phyloP scores from a whole-genome alignment of 768 basidiomycete genomes.

The Porphyrellus cyaneotinctus region DNA sequence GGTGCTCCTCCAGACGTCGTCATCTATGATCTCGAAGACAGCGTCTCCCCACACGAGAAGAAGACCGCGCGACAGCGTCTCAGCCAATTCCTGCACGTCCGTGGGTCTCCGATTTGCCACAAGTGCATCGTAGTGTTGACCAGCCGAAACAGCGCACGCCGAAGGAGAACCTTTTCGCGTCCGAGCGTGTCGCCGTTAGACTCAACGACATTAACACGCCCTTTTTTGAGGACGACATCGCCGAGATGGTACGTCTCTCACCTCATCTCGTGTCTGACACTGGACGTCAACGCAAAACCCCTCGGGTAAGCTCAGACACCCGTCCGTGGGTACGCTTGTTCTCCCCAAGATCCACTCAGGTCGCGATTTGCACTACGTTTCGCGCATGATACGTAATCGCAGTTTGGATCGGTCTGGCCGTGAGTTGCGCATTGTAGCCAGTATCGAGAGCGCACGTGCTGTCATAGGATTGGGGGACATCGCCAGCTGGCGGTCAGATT shows the following conservation, averaged over 20 bases:
- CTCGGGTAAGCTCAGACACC: slow-evolving; percentile 39
- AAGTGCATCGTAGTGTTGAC: slow-evolving; percentile 10
- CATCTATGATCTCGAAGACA: slow-evolving; percentile 89
- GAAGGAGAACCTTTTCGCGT: slow-evolving; percentile 36
- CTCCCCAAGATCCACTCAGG: slow-evolving; percentile 80
- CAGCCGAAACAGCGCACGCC: slow-evolving; percentile 19
- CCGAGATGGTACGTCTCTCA: slow-evolving; percentile 45
- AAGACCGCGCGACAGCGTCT: slow-evolving; percentile 53
- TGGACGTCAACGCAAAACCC: slow-evolving; percentile 1
- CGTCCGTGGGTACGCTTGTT: slow-evolving; percentile 60
- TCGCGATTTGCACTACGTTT: slow-evolving; percentile 61
- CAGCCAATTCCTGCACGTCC: slow-evolving; percentile 52
- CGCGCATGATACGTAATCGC: slow-evolving; percentile 30
- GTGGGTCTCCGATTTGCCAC: slow-evolving; percentile 14
- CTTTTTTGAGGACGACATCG: slow-evolving; percentile 63
- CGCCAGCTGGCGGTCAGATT: slow-evolving; percentile 59
- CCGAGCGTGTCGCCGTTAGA: slow-evolving; percentile 61
- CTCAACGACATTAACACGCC: slow-evolving; percentile 64
- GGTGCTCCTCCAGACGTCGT: slow-evolving; percentile 61
- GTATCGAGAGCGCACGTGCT: slow-evolving; percentile 79
- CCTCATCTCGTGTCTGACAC: neutral
- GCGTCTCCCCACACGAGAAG: slow-evolving; percentile 62
- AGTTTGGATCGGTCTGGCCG: slow-evolving; percentile 22
- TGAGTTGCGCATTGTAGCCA: slow-evolving; percentile 62
- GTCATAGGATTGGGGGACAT: slow-evolving; percentile 67